These are phyloP conservation scores for Eucalyptus decipiens DNA, from an alignment of 345 rosid species.

Conservation along the genomic window DNA sequence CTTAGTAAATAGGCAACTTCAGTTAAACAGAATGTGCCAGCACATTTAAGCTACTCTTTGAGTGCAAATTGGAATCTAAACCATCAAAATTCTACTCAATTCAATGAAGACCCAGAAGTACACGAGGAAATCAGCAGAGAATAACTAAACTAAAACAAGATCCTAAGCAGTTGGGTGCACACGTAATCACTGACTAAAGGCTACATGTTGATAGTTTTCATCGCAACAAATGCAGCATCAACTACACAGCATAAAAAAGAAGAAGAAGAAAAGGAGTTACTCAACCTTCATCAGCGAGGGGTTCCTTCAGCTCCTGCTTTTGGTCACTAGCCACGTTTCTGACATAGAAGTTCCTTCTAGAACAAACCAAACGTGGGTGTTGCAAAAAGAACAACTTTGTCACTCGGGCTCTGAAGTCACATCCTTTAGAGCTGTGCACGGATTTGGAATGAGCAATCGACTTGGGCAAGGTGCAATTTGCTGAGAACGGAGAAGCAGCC, in stretches of 20 bases:
- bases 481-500: conserved; percentile 20
- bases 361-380: conserved; percentile 2
- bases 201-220: background rate
- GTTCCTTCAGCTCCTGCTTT: conserved; percentile 13
- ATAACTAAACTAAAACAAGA: background rate
- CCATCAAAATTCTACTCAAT: background rate
- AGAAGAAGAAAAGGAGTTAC: background rate
- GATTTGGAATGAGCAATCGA: background rate
- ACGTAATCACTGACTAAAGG: background rate
- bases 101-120: background rate
- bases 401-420: conserved; percentile 2
- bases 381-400: conserved; percentile 10
- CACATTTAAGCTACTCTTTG: background rate
- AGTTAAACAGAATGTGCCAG: background rate
- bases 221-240: background rate
- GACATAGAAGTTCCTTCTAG: conserved; percentile 3
- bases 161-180: background rate
- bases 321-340: conserved; percentile 27
- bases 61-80: background rate
- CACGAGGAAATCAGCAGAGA: background rate
- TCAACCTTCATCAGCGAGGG: conserved; percentile 4
- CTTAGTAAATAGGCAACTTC: background rate
- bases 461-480: conserved; percentile 1
- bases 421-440: background rate
- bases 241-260: background rate